These are phyloP conservation scores for Saccharomycopsis sp. DNA, from an alignment of 805 yeast species.

Conservation along the genomic window DNA sequence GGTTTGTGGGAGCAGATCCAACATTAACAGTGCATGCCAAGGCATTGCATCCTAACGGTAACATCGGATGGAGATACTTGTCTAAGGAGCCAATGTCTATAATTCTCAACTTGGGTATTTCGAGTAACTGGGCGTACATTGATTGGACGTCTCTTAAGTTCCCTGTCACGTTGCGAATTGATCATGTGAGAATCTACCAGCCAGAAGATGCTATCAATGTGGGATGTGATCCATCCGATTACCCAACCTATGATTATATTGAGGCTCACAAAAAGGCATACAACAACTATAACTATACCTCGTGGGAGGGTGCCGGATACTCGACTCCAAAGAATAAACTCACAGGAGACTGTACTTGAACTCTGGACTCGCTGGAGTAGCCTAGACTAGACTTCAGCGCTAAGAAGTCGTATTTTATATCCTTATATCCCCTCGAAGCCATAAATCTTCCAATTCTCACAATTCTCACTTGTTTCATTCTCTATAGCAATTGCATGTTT, in stretches of 20 bases:
- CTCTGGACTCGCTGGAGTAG: too few species aligned
- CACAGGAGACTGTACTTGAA: constrained; percentile 38
- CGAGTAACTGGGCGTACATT: constrained; percentile 89
- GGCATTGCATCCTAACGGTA: constrained; percentile 87
- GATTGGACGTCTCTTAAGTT: constrained; percentile 78
- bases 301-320: constrained; percentile 75
- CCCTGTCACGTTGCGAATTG: constrained; percentile 73
- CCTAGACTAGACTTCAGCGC: too few species aligned
- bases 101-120: constrained; percentile 80
- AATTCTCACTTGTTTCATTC: too few species aligned
- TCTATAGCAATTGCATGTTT: too few species aligned
- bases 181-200: constrained; percentile 89
- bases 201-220: constrained; percentile 53
- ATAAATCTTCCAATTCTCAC: too few species aligned
- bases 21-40: constrained; percentile 66
- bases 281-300: constrained; percentile 57
- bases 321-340: constrained; percentile 54
- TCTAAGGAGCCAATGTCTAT: constrained; percentile 92
- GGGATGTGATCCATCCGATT: constrained; percentile 82
- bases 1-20: constrained; percentile 81
- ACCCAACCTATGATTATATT: constrained; percentile 84
- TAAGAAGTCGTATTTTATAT: too few species aligned
- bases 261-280: constrained; percentile 64
- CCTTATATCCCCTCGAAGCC: too few species aligned
- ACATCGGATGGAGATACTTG: constrained; percentile 73